Percentiles rank a stretch among this genome's conserved stretches.
Evolutionary conservation across 805 yeast genomes (phyloP).

Genomic region (Candida qinlingensis): DNA sequence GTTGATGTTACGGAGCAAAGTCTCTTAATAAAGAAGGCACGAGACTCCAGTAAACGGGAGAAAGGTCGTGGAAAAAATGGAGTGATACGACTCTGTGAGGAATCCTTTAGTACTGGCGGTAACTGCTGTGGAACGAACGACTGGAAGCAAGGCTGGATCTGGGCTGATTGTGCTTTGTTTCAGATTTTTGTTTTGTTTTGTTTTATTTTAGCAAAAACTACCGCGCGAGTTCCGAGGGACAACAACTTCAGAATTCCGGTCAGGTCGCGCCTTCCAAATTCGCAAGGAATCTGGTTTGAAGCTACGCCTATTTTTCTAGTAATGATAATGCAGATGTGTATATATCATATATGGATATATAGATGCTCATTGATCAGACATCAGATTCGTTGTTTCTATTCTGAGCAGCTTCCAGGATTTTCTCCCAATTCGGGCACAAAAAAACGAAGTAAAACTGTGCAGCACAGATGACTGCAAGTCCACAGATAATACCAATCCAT

Average conservation of each 20-base stretch:
- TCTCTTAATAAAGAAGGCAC: not conserved
- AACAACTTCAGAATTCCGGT: not conserved
- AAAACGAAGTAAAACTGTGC: conserved; percentile 41
- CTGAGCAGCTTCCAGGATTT: conserved; percentile 37
- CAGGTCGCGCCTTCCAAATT: not conserved
- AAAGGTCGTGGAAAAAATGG: too few relatives aligned
- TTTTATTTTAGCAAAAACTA: conserved; percentile 2
- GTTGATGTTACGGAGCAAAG: not conserved
- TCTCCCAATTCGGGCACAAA: conserved; percentile 41
- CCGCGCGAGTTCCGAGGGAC: conserved; percentile 3
- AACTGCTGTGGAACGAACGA: too few relatives aligned
- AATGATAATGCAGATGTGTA: too few relatives aligned
- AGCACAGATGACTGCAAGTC: conserved; percentile 37
- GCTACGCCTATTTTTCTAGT: too few relatives aligned
- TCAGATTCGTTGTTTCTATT: conserved; percentile 29
- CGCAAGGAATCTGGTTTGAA: too few relatives aligned
- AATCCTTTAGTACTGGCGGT: too few relatives aligned
- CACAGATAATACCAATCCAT: conserved; percentile 66
- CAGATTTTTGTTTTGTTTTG: not conserved
- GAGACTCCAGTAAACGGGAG: too few relatives aligned
- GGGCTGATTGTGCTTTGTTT: not conserved
- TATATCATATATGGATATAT: not conserved
- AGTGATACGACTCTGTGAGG: too few relatives aligned
- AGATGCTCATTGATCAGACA: not conserved
- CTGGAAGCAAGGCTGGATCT: too few relatives aligned